A percentile compares a stretch with the other conserved stretches of the same genome.
Evolutionary conservation across 768 basidiomycete genomes (phyloP).

Genomic region (Mycena capillaripes): DNA sequence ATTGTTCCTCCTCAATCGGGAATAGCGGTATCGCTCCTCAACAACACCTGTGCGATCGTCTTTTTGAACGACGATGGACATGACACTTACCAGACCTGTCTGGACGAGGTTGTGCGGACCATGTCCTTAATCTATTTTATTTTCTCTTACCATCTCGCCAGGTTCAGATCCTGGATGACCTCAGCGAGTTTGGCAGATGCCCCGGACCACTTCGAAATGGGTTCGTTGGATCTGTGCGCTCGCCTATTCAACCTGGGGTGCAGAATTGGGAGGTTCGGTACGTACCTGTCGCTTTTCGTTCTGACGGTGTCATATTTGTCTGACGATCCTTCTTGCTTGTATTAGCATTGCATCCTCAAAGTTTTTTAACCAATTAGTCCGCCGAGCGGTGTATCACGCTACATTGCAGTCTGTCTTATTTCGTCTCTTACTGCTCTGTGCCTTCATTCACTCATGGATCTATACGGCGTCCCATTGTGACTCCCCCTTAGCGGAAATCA

Average conservation of each 20-base stretch:
- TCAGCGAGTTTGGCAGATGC: slow-evolving; percentile 4
- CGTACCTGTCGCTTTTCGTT: not conserved
- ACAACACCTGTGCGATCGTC: slow-evolving; percentile 23
- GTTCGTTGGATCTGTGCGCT: slow-evolving; percentile 14
- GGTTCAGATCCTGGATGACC: not conserved
- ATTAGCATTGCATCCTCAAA: too few relatives aligned
- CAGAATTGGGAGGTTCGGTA: slow-evolving; percentile 16
- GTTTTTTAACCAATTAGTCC: too few relatives aligned
- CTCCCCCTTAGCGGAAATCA: too few relatives aligned
- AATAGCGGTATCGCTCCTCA: not conserved
- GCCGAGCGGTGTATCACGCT: too few relatives aligned
- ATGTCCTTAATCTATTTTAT: not conserved
- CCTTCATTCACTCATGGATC: too few relatives aligned
- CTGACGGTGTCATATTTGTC: too few relatives aligned
- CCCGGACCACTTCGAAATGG: not conserved
- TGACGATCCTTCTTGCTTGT: too few relatives aligned
- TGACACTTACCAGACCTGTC: not conserved
- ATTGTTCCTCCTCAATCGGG: slow-evolving; percentile 3
- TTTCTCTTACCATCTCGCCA: not conserved
- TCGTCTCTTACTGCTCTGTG: too few relatives aligned
- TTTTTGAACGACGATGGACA: slow-evolving; percentile 7
- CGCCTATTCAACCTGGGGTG: not conserved
- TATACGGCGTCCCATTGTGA: too few relatives aligned
- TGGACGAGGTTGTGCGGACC: not conserved
- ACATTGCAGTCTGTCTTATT: too few relatives aligned